These are phyloP conservation scores for Termitomyces sp. DNA, from an alignment of 768 basidiomycete species.

Conservation along the genomic window DNA sequence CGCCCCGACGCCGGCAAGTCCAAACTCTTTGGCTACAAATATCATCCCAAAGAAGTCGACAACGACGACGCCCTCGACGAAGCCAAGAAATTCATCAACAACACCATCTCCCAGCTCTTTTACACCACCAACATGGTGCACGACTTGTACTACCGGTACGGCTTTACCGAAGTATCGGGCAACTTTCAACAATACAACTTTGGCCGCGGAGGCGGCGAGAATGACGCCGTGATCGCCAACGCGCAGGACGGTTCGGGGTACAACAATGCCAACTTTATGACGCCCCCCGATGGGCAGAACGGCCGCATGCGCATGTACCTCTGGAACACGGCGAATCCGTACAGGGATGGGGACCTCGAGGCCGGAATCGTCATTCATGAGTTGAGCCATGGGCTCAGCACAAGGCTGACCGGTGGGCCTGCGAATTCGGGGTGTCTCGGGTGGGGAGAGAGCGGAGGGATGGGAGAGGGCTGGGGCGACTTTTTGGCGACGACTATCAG, in stretches of 20 bases:
- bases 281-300: constrained; percentile 77
- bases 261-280: constrained; percentile 92
- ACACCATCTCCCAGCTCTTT: constrained; percentile 84
- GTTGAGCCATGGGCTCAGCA: constrained; percentile 83
- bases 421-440: constrained; percentile 90
- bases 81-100: constrained; percentile 81
- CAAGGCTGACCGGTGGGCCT: constrained; percentile 91
- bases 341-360: constrained; percentile 92
- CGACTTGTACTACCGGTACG: constrained; percentile 82
- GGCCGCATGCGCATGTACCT: constrained; percentile 95
- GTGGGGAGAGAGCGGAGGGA: constrained; percentile 94
- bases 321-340: constrained; percentile 89
- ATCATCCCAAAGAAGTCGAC: constrained; percentile 59
- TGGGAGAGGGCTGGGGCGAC: constrained; percentile 98
- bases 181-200: constrained; percentile 99
- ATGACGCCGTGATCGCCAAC: constrained; percentile 89
- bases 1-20: constrained; percentile 64
- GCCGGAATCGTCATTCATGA: constrained; percentile 97
- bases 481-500: constrained; percentile 87
- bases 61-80: constrained; percentile 54
- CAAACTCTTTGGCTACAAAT: constrained; percentile 65
- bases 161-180: constrained; percentile 86
- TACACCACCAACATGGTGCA: constrained; percentile 80
- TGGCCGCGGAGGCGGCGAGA: constrained; percentile 79
- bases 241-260: constrained; percentile 94